Conservation (phyloP, 208 protist genomes). For the Lotmaria passim region DNA sequence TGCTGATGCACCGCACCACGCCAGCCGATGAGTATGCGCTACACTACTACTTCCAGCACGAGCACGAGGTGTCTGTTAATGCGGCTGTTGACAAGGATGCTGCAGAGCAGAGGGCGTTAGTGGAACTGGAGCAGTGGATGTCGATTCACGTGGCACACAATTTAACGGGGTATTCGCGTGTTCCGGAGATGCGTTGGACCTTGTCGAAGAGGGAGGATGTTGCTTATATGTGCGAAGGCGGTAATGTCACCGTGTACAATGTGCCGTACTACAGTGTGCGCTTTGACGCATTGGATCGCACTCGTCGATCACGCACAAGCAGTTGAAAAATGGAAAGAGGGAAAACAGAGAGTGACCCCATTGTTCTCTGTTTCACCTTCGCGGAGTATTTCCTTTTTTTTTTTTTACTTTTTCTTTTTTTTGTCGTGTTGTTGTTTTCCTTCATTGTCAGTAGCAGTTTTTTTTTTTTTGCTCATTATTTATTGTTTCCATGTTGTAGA, state of each 20-base stretch:
- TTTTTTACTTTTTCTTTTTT: too few species aligned
- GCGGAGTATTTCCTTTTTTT: too few species aligned
- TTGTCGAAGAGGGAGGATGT: background rate
- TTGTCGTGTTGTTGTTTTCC: too few species aligned
- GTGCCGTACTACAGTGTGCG: background rate
- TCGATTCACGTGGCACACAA: background rate
- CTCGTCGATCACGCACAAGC: too few species aligned
- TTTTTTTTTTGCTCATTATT: too few species aligned
- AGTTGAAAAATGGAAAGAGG: too few species aligned
- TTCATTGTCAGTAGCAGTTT: too few species aligned
- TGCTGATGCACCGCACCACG: slow-evolving; percentile 11
- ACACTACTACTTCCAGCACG: slow-evolving; percentile 22
- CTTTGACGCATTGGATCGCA: background rate
- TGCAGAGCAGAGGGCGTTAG: background rate
- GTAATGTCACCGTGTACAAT: slow-evolving; percentile 1
- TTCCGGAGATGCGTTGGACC: background rate
- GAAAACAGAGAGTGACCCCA: too few species aligned
- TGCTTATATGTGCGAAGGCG: background rate
- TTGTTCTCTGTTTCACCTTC: too few species aligned
- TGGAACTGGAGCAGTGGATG: background rate
- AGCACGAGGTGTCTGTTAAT: slow-evolving; percentile 8
- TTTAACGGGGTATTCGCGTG: background rate
- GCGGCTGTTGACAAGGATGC: too few species aligned
- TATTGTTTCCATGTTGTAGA: too few species aligned
- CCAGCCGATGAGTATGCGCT: slow-evolving; percentile 15